phyloP scores from a whole-genome alignment of 2,329 filamentous ascomycete species.

The Diaporthe sp. region DNA sequence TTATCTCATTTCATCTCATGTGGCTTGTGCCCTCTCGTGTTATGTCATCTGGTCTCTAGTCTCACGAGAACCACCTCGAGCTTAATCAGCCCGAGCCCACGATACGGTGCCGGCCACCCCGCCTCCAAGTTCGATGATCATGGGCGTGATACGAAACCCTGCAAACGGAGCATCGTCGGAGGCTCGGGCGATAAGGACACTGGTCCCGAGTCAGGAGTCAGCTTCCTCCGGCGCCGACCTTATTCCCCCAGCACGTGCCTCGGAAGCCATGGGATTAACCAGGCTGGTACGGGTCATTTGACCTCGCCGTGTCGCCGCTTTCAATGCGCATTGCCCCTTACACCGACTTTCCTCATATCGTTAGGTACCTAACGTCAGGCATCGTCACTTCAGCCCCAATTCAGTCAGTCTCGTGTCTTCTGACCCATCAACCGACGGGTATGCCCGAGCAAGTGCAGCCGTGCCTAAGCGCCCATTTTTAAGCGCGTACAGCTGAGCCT shows the following conservation, averaged over 20 bases:
- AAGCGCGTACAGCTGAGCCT: conserved; percentile 7
- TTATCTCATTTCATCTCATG: conserved; percentile 6
- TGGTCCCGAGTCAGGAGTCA: conserved; percentile 22
- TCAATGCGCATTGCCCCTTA: conserved; percentile 26
- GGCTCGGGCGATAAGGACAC: conserved; percentile 18
- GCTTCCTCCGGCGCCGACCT: conserved; percentile 10
- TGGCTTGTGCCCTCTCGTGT: not conserved
- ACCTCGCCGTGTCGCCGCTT: conserved; percentile 21
- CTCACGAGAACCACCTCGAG: conserved; percentile 2
- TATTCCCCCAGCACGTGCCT: conserved; percentile 22
- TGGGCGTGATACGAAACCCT: conserved; percentile 15
- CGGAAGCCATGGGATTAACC: conserved; percentile 19
- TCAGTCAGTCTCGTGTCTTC: not conserved
- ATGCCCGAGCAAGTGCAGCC: conserved; percentile 14
- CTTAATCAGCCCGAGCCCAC: not conserved
- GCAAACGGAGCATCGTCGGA: conserved; percentile 29
- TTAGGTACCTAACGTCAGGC: not conserved
- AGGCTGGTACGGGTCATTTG: conserved; percentile 24
- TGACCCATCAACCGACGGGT: not conserved
- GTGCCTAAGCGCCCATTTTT: conserved; percentile 5
- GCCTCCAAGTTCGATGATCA: not conserved
- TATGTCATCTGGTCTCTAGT: not conserved
- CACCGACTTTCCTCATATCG: conserved; percentile 26
- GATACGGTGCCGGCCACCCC: not conserved
- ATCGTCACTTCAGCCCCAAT: conserved; percentile 1